Conservation (phyloP, 352 stramenopile species). For the Vaucheria bursata region DNA sequence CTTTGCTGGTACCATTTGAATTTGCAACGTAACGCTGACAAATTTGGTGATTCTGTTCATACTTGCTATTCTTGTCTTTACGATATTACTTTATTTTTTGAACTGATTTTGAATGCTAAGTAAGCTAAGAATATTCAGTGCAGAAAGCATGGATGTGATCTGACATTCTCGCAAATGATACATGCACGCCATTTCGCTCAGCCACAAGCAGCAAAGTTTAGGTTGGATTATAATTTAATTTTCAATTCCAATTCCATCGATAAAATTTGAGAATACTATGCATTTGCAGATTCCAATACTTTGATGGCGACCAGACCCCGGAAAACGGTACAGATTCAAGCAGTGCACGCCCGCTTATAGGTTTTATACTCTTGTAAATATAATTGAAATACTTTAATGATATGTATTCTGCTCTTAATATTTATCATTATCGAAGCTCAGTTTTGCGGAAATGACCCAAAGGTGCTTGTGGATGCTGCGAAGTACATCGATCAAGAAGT, state of each 20-base stretch:
- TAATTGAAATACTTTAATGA: neutral
- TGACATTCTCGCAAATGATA: slow-evolving; percentile 77
- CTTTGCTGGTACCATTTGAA: no score
- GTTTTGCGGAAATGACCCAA: slow-evolving; percentile 68
- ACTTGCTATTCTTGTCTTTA: neutral
- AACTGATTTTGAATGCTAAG: no score
- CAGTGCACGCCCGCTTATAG: neutral
- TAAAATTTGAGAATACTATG: no score
- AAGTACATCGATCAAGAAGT: slow-evolving; percentile 61
- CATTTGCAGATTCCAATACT: slow-evolving; percentile 2
- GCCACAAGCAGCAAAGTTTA: slow-evolving; percentile 54
- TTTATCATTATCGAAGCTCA: slow-evolving; percentile 47
- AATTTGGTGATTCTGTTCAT: neutral
- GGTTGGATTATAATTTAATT: slow-evolving; percentile 23
- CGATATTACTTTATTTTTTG: neutral
- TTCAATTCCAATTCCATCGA: no score
- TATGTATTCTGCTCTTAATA: neutral
- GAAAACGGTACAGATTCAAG: neutral
- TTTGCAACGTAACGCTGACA: neutral
- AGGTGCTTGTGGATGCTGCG: slow-evolving; percentile 59
- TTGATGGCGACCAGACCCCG: neutral
- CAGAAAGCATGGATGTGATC: slow-evolving; percentile 26
- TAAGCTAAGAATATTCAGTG: no score
- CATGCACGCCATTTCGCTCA: slow-evolving; percentile 75
- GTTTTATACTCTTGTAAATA: neutral